A percentile compares a stretch with the other conserved stretches of the same genome.
Evolutionary conservation across 805 yeast species (phyloP).

Genomic region (Tetrapisispora fleetii): DNA sequence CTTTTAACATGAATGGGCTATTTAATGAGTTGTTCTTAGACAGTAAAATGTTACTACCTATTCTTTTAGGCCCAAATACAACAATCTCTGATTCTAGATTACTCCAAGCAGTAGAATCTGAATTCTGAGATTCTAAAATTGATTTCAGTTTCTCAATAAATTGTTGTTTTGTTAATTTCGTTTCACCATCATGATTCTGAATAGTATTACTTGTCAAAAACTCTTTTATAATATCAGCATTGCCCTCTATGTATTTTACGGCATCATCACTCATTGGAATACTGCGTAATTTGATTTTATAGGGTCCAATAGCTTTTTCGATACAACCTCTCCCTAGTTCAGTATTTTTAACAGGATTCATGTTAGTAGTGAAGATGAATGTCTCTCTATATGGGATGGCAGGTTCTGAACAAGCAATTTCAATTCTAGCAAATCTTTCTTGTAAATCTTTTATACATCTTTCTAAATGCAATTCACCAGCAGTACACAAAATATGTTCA

Average conservation of each 20-base stretch:
- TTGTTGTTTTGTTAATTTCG: neutral
- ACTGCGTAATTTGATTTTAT: constrained; percentile 34
- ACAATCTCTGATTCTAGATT: constrained; percentile 35
- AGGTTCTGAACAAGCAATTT: constrained; percentile 78
- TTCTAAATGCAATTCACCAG: constrained; percentile 94
- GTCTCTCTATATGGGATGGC: constrained; percentile 93
- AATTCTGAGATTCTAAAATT: constrained; percentile 20
- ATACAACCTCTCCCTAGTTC: constrained; percentile 42
- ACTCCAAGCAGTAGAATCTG: constrained; percentile 21
- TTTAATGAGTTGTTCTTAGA: constrained; percentile 30
- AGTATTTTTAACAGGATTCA: constrained; percentile 40
- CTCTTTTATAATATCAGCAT: constrained; percentile 36
- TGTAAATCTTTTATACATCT: constrained; percentile 84
- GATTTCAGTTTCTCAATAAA: constrained; percentile 30
- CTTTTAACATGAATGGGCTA: constrained; percentile 23
- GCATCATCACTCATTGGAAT: constrained; percentile 47
- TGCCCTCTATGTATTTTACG: constrained; percentile 38
- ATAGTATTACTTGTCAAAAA: constrained; percentile 14
- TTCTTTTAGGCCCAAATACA: constrained; percentile 67
- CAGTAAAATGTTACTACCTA: constrained; percentile 65
- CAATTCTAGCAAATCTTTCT: constrained; percentile 88
- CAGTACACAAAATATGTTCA: constrained; percentile 86
- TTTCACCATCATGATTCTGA: constrained; percentile 1
- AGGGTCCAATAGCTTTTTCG: constrained; percentile 42
- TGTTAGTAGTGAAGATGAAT: constrained; percentile 40